These are phyloP conservation scores for Iris macrosiphon DNA, from an alignment of 106 monocot genomes.

Conservation along the genomic window DNA sequence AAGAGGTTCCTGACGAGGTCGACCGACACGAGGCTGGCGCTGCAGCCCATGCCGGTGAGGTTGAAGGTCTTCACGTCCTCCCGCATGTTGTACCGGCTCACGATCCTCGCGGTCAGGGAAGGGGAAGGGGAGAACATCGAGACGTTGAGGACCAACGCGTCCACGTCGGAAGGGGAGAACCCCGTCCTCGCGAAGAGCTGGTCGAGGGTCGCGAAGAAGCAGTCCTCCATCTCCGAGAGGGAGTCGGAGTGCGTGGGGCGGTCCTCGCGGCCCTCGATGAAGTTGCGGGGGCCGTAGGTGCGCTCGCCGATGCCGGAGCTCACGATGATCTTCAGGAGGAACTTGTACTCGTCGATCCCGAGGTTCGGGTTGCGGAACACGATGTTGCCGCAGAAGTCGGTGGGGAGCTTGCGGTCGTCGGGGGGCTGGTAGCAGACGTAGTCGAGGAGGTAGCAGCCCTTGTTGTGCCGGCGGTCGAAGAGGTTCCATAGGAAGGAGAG, in stretches of 20 bases:
- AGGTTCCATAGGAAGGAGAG: constrained; percentile 13
- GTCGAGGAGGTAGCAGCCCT: constrained; percentile 56
- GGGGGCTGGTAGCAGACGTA: constrained; percentile 51
- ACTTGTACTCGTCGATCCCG: constrained; percentile 54
- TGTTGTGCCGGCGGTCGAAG: constrained; percentile 9
- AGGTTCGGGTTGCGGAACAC: constrained; percentile 38
- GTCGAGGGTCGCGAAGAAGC: constrained; percentile 26
- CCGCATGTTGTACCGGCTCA: constrained; percentile 32
- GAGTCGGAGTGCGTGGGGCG: constrained; percentile 22
- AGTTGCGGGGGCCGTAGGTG: constrained; percentile 60
- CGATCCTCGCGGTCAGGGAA: constrained; percentile 38
- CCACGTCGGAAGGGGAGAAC: constrained; percentile 24
- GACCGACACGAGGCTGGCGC: constrained; percentile 41
- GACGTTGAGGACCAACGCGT: constrained; percentile 56
- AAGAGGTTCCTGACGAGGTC: constrained; percentile 41
- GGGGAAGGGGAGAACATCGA: constrained; percentile 62
- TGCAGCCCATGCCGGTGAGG: constrained; percentile 65
- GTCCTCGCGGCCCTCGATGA: constrained; percentile 30
- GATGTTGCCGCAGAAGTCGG: constrained; percentile 54
- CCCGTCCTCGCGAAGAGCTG: constrained; percentile 26
- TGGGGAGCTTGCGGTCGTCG: constrained; percentile 61
- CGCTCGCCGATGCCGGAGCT: constrained; percentile 63
- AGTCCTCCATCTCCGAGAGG: constrained; percentile 52
- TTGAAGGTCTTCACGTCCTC: constrained; percentile 42
- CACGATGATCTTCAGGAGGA: constrained; percentile 66